phyloP scores from a whole-genome alignment of 805 yeast genomes.

The Sugiyamaella americana region DNA sequence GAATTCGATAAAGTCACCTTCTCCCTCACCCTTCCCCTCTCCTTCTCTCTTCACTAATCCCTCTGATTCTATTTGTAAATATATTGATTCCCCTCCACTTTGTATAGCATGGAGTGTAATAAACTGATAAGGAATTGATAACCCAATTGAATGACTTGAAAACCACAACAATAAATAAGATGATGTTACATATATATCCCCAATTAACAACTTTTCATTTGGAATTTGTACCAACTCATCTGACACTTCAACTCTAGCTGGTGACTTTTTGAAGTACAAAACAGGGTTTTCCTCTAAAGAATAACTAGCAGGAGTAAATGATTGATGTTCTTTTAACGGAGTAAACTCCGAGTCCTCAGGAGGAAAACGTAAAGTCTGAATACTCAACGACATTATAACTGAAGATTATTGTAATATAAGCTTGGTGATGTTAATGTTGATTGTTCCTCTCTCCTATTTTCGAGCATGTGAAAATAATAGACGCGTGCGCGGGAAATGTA shows the following conservation, averaged over 20 bases:
- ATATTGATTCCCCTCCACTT: slow-evolving; percentile 11
- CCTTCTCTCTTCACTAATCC: background rate
- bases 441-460: background rate
- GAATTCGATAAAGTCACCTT: slow-evolving; percentile 9
- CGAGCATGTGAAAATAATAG: background rate
- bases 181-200: slow-evolving; percentile 24
- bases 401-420: background rate
- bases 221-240: background rate
- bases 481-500: background rate
- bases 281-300: slow-evolving; percentile 32
- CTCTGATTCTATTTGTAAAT: slow-evolving; percentile 20
- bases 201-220: background rate
- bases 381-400: background rate
- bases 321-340: slow-evolving; percentile 24
- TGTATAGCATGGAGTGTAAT: slow-evolving; percentile 27
- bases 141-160: slow-evolving; percentile 15
- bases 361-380: background rate
- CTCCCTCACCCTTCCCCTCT: slow-evolving; percentile 1
- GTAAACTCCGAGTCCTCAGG: background rate
- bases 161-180: slow-evolving; percentile 26
- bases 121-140: slow-evolving; percentile 20
- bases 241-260: slow-evolving; percentile 8
- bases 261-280: slow-evolving; percentile 18
- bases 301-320: slow-evolving; percentile 30
- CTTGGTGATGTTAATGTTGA: no score